Conservation (phyloP, 495 filamentous ascomycete species). For the Evernia prunastri region DNA sequence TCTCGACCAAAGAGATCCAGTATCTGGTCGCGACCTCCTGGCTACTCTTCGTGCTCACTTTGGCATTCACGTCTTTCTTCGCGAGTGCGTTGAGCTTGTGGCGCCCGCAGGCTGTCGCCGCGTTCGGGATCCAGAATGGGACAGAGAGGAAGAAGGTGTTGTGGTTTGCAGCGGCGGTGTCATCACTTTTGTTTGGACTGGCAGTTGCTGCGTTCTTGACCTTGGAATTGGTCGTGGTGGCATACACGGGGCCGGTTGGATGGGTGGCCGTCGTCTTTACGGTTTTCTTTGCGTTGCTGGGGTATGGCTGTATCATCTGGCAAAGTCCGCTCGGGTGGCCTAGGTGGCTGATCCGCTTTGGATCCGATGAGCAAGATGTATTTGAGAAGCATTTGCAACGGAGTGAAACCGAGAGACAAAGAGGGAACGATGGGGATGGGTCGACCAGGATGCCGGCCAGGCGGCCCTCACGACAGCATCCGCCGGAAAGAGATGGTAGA, state of each 20-base stretch:
- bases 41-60: constrained; percentile 16
- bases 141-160: constrained; percentile 2
- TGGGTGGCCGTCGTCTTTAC: constrained; percentile 15
- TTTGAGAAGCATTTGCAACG: neutral
- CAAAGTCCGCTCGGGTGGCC: constrained; percentile 10
- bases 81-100: constrained; percentile 11
- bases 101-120: constrained; percentile 4
- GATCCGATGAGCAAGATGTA: neutral
- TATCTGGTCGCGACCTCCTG: constrained; percentile 14
- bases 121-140: constrained; percentile 1
- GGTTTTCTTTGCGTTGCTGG: constrained; percentile 8
- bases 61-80: constrained; percentile 7
- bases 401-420: neutral
- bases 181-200: constrained; percentile 4
- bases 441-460: neutral
- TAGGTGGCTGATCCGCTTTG: neutral
- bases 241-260: constrained; percentile 13
- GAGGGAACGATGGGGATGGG: neutral
- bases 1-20: neutral
- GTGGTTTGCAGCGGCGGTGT: constrained; percentile 12
- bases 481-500: neutral
- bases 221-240: constrained; percentile 16
- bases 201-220: constrained; percentile 10
- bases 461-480: neutral
- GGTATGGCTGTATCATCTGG: constrained; percentile 3